A percentile compares a stretch with the other conserved stretches of the same genome.
phyloP scores from a whole-genome alignment of 176 grass and related monocot species.

The Bonia amplexicaulis region DNA sequence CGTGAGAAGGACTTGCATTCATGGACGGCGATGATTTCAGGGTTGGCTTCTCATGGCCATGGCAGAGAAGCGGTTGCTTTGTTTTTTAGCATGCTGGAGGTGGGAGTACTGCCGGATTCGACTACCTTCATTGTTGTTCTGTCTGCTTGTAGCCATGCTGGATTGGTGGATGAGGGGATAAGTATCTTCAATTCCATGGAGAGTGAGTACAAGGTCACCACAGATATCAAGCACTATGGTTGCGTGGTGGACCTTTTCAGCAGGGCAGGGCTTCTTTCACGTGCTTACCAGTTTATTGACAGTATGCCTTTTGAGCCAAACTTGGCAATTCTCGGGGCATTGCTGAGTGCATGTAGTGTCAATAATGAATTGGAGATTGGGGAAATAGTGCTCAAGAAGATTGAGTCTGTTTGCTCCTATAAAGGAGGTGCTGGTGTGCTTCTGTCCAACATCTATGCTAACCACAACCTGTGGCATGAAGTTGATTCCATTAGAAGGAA shows the following conservation, averaged over 20 bases:
- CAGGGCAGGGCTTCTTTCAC: slow-evolving; percentile 54
- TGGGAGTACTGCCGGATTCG: slow-evolving; percentile 36
- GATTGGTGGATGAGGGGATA: slow-evolving; percentile 63
- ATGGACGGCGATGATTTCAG: slow-evolving; percentile 60
- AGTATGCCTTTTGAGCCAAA: slow-evolving; percentile 58
- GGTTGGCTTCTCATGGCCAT: slow-evolving; percentile 49
- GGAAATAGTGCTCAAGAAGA: slow-evolving; percentile 54
- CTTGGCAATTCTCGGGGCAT: slow-evolving; percentile 47
- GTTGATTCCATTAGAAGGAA: slow-evolving; percentile 52
- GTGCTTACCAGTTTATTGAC: slow-evolving; percentile 43
- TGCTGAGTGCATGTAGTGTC: slow-evolving; percentile 60
- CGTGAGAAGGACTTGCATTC: slow-evolving; percentile 56
- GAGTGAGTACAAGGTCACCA: slow-evolving; percentile 26
- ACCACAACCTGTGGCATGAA: slow-evolving; percentile 56
- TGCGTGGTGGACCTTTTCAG: slow-evolving; percentile 75
- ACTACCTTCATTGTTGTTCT: slow-evolving; percentile 63
- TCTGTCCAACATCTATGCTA: slow-evolving; percentile 67
- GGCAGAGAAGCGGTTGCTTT: slow-evolving; percentile 36
- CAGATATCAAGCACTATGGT: slow-evolving; percentile 66
- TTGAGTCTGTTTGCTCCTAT: slow-evolving; percentile 47
- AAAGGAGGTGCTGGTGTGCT: slow-evolving; percentile 64
- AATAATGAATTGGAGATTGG: slow-evolving; percentile 52
- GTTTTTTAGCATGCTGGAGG: slow-evolving; percentile 40
- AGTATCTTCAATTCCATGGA: slow-evolving; percentile 58
- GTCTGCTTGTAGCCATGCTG: slow-evolving; percentile 72